Base-by-base conservation (phyloP, 2,329 filamentous ascomycete species). In the Drechmeria coniospora region DNA sequence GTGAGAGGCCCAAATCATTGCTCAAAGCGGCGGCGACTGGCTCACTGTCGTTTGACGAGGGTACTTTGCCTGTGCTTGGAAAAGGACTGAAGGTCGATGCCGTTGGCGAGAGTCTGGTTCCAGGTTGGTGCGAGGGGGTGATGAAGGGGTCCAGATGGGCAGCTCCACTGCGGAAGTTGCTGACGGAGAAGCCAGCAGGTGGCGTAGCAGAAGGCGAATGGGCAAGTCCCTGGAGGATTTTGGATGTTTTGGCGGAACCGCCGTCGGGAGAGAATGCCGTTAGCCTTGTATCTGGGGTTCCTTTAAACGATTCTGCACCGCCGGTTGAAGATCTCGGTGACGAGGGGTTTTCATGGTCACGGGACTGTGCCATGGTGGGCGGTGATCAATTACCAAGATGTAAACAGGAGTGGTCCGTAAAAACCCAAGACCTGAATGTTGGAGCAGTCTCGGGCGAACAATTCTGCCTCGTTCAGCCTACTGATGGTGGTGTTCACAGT, bases 211-310 rank as follows among this genome's bases (percentile, higher is more conserved):
- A 41, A 13, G 45, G 32, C 18, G 40, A 41, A 9, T 45, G 33
- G 22, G 38, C 43, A 21, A 57, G 39, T 7, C 46, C 40, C 16
- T 53, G 51, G 11, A 52, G 36, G 12, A 47, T 38, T 32, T 53
- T 55, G 11, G 50, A 48, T 13, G 61, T 59, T 37, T 60, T 62
- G 21, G 53, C 49, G 10, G 61, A 60, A 28, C 50, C 31, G 22
- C 70, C 68, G 11, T 70, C 65, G 0, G 74, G 72, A 4, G 74
- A 79, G 43, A 78, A 77, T 5, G 65, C 54, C 5, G 73, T 74
- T 23, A 75, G 38, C 27, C 64, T 66, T 6, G 74, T 77, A 32
- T 76, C 71, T 0, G 75, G 74, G 5, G 76, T 79, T 11, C 63
- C 66, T 38, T 69, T 63, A 42, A 61, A 63, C 8, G 73, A 75